Base-by-base conservation (phyloP, 805 yeast genomes). In the Ogataea populi-albae region DNA sequence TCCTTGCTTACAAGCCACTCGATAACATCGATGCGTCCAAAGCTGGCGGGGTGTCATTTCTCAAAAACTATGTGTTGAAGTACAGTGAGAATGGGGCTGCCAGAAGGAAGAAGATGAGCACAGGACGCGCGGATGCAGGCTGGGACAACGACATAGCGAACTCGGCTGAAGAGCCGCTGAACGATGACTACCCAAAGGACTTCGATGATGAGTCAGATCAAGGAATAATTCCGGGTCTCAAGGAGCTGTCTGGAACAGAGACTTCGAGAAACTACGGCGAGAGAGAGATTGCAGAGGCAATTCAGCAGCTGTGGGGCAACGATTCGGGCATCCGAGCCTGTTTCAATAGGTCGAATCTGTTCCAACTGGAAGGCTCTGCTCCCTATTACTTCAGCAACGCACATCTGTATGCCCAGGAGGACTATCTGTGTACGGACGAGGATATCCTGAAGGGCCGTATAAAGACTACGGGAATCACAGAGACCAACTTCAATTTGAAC, bases 381-480 rank as follows among this genome's bases (percentile, higher is more conserved):
- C 64, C 77, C 6, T 87, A 83, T 62, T 89, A 86, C 57, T 87
- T 91, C 56, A 82, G 81, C 24, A 75, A 81, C 46, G 76, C 85
- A n/a, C 55, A 55, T 33, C 75, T 77, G 30, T 81, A 86, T 59
- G 77, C 83, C 1, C 67, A 76, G 37, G 76, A 77, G 0, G 64
- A 68, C 40, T 89, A 87, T 56, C 50, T 72, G 7, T 89, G 96
- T 44, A 62, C 78, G 6, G 87, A 91, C 59, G 77, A 73, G 37
- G 98, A 93, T 60, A 88, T 93, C 37, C 65, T 93, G 46, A 81
- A 76, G 50, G 98, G 96, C 4, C 71, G 98, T 23, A 86, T 93
- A 51, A 89, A 91, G 62, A 91, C 98, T 10, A 89, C 97, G 0
- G 98, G 98, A 3, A 87, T 93, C 35, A 84, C 94, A 1, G 96